A percentile compares a stretch with the other conserved stretches of the same genome.
phyloP scores from a whole-genome alignment of 345 rosid species.

The Pistacia atlantica region DNA sequence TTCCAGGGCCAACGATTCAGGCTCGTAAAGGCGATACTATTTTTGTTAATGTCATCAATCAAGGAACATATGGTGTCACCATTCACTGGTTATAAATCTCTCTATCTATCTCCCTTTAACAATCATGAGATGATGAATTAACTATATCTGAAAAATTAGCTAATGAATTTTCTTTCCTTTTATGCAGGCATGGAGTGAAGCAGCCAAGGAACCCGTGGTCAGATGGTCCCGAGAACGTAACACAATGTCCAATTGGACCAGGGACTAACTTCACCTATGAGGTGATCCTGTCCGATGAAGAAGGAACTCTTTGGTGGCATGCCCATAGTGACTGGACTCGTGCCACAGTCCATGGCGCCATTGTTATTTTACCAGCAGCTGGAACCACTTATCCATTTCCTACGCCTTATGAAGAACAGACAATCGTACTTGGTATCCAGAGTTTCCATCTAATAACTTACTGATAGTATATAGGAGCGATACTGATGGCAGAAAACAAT shows the following conservation, averaged over 20 bases:
- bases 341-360: no score
- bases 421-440: conserved; percentile 11
- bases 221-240: conserved; percentile 35
- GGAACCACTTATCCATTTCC: conserved; percentile 19
- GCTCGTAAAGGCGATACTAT: conserved; percentile 18
- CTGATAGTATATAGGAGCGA: no score
- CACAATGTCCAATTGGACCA: conserved; percentile 31
- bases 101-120: background rate
- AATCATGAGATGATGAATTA: no score
- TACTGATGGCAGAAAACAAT: no score
- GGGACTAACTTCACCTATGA: conserved; percentile 31
- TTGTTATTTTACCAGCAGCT: conserved; percentile 1
- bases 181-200: conserved; percentile 38
- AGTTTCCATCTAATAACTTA: background rate
- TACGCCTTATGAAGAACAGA: conserved; percentile 1
- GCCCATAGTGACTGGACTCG: no score
- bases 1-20: conserved; percentile 14
- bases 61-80: conserved; percentile 18
- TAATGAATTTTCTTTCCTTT: no score
- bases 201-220: conserved; percentile 41
- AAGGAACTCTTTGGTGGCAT: no score
- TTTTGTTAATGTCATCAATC: conserved; percentile 12
- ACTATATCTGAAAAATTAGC: background rate
- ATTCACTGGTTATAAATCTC: conserved; percentile 15
- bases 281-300: conserved; percentile 11